Evolutionary conservation across 208 protist genomes (phyloP).

Genomic region (Trichomonas vaginalis): DNA sequence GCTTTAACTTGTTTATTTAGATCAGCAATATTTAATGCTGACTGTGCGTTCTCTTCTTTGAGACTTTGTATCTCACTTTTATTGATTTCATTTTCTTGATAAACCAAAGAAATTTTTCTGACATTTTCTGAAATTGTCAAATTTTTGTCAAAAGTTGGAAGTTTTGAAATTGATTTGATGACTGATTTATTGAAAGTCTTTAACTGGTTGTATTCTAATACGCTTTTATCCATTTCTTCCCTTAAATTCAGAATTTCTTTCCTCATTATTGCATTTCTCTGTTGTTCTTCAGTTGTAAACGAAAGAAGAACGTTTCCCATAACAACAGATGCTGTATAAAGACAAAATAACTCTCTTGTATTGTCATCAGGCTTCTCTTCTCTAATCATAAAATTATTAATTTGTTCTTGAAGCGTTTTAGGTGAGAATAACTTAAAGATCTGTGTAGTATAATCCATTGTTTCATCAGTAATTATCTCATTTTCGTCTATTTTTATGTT

Average conservation of each 20-base stretch:
- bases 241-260: not conserved
- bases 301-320: not conserved
- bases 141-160: not conserved
- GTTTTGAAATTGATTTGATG: not conserved
- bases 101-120: not conserved
- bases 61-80: not conserved
- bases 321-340: not conserved
- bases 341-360: not conserved
- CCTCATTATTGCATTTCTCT: not conserved
- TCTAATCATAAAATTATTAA: not conserved
- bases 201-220: not conserved
- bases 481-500: not conserved
- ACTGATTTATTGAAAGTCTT: not conserved
- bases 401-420: not conserved
- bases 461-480: not conserved
- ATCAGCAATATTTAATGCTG: not conserved
- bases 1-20: not conserved
- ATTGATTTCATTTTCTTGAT: not conserved
- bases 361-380: not conserved
- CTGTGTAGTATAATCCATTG: not conserved
- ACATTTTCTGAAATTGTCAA: not conserved
- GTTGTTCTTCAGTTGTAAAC: not conserved
- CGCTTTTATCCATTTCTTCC: not conserved
- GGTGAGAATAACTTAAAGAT: not conserved
- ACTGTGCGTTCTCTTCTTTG: not conserved